These are phyloP conservation scores for Podila epicladia DNA, from an alignment of 192 early-diverging fungal species.

Conservation along the genomic window DNA sequence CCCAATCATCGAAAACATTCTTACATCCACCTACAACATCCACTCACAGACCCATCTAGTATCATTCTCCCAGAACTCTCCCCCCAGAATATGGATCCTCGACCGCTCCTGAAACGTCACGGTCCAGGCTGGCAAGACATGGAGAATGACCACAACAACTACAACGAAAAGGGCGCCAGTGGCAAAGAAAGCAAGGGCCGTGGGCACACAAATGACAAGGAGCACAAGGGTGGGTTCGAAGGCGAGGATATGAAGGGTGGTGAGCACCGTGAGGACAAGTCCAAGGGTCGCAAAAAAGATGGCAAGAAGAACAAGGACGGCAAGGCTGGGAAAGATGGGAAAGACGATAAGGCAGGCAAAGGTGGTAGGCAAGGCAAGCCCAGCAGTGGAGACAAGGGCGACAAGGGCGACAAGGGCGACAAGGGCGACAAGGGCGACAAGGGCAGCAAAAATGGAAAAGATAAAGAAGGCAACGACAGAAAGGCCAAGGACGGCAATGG, in stretches of 20 bases:
- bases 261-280: not conserved
- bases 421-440: not conserved
- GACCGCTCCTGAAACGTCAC: constrained; percentile 4
- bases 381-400: not conserved
- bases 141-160: no score
- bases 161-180: not conserved
- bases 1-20: not conserved
- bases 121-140: constrained; percentile 12
- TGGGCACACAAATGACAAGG: not conserved
- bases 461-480: not conserved
- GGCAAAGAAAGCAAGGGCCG: not conserved
- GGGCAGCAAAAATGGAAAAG: not conserved
- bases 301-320: constrained; percentile 1
- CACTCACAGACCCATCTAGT: not conserved
- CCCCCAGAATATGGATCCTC: not conserved
- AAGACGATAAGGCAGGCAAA: not conserved
- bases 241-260: not conserved
- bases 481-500: not conserved
- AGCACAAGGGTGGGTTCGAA: not conserved
- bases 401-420: constrained; percentile 3
- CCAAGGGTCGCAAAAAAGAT: not conserved
- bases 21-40: not conserved
- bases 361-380: no score
- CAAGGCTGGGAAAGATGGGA: not conserved
- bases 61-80: not conserved